phyloP scores from a whole-genome alignment of 768 basidiomycete species.

The Rhizopogon vulgaris region DNA sequence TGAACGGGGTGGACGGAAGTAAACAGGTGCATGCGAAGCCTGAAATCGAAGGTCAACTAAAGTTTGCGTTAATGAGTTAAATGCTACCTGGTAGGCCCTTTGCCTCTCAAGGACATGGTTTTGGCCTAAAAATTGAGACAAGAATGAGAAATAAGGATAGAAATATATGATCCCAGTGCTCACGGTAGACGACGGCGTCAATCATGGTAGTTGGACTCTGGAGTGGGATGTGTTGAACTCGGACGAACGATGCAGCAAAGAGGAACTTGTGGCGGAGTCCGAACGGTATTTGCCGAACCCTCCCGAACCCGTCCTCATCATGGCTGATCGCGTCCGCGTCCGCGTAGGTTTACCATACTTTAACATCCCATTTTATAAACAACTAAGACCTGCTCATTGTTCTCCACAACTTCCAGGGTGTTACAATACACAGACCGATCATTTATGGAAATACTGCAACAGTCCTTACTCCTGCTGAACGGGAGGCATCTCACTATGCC shows the following conservation, averaged over 20 bases:
- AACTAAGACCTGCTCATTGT: slow-evolving; percentile 6
- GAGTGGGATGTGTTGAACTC: slow-evolving; percentile 8
- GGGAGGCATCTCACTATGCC: slow-evolving; percentile 42
- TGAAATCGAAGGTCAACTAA: slow-evolving; percentile 13
- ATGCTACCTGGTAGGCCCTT: slow-evolving; percentile 54
- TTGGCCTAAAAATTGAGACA: slow-evolving; percentile 37
- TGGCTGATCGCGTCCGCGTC: slow-evolving; percentile 71
- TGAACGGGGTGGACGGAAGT: slow-evolving; percentile 56
- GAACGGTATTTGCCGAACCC: slow-evolving; percentile 33
- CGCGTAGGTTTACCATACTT: slow-evolving; percentile 46
- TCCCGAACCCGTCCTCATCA: slow-evolving; percentile 35
- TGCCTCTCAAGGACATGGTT: slow-evolving; percentile 65
- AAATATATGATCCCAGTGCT: slow-evolving; percentile 15
- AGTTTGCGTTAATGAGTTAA: not conserved
- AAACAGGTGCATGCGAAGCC: slow-evolving; percentile 44
- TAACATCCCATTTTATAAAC: slow-evolving; percentile 3
- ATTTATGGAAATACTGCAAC: slow-evolving; percentile 94
- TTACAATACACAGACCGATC: slow-evolving; percentile 83
- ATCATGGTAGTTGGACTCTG: slow-evolving; percentile 36
- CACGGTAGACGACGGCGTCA: slow-evolving; percentile 62
- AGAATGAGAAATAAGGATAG: not conserved
- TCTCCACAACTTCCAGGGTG: slow-evolving; percentile 45
- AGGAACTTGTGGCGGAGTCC: slow-evolving; percentile 23
- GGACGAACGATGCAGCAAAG: slow-evolving; percentile 10
- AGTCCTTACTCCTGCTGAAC: slow-evolving; percentile 70